Conservation (phyloP, 1,284 basidiomycete species). For the Puccinia polysora region DNA sequence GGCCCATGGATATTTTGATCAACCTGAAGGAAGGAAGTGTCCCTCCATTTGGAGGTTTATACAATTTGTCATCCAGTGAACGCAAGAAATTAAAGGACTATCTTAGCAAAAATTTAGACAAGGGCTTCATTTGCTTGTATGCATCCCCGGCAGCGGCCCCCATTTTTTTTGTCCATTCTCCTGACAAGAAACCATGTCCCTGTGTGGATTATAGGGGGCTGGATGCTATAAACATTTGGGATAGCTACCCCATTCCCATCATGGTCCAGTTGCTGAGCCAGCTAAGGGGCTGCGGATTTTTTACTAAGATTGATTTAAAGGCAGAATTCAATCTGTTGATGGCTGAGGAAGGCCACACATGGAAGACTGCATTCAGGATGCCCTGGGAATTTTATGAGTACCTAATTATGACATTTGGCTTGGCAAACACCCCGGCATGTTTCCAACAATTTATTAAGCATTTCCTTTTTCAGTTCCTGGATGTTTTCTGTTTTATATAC, state of each 20-base stretch:
- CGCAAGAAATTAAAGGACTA: neutral
- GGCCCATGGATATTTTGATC: neutral
- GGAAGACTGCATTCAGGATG: neutral
- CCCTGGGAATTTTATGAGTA: slow-evolving; percentile 11
- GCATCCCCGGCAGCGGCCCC: neutral
- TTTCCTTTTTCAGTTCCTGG: neutral
- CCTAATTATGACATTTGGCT: slow-evolving; percentile 12
- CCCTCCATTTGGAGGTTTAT: slow-evolving; percentile 13
- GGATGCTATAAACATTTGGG: neutral
- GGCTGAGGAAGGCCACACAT: neutral
- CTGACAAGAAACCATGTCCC: neutral
- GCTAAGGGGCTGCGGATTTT: neutral
- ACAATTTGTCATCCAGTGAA: neutral
- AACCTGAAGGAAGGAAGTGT: neutral
- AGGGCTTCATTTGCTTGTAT: slow-evolving; percentile 12
- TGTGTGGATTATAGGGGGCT: slow-evolving; percentile 29
- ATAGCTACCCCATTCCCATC: slow-evolving; percentile 19
- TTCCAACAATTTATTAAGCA: slow-evolving; percentile 8
- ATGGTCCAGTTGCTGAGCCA: neutral
- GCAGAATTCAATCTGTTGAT: neutral
- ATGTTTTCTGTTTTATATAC: slow-evolving; percentile 9
- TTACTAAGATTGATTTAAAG: slow-evolving; percentile 8
- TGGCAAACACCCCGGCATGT: slow-evolving; percentile 8
- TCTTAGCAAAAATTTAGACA: neutral
- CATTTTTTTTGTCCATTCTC: slow-evolving; percentile 1